A percentile compares a stretch with the other conserved stretches of the same genome.
These are phyloP conservation scores for Leccinum uliginosum DNA, from an alignment of 768 basidiomycete genomes.

Conservation along the genomic window DNA sequence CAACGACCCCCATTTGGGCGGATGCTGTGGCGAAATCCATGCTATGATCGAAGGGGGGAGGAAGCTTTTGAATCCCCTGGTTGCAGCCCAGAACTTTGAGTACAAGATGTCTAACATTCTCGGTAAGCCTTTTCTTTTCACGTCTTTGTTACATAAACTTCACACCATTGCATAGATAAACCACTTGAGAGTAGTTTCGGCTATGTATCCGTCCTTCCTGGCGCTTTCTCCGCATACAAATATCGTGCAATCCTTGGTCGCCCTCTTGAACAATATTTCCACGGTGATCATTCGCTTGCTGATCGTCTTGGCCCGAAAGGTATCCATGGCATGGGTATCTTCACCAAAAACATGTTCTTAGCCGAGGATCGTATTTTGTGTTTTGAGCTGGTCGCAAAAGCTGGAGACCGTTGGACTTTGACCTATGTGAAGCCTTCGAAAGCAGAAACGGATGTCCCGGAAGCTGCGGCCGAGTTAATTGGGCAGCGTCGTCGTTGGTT, in stretches of 20 bases:
- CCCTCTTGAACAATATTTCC: constrained; percentile 81
- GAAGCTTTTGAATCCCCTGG: constrained; percentile 86
- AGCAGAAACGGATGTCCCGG: constrained; percentile 95
- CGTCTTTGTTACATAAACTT: constrained; percentile 2
- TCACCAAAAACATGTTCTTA: constrained; percentile 90
- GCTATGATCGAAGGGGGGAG: constrained; percentile 93
- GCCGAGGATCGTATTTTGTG: constrained; percentile 97
- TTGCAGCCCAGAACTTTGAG: constrained; percentile 96
- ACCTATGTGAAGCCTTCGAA: constrained; percentile 93
- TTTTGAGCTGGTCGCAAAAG: constrained; percentile 95
- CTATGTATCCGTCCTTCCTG: constrained; percentile 92
- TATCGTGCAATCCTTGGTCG: constrained; percentile 87
- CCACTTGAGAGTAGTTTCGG: constrained; percentile 94
- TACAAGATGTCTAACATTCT: constrained; percentile 99
- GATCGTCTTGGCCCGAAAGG: constrained; percentile 91
- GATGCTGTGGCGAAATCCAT: constrained; percentile 92
- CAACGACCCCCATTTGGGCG: constrained; percentile 72
- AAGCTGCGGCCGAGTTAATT: constrained; percentile 87
- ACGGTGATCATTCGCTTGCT: constrained; percentile 84
- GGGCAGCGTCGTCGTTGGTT: constrained; percentile 95
- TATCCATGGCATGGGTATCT: constrained; percentile 95
- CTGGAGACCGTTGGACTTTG: constrained; percentile 80
- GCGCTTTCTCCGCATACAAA: constrained; percentile 95
- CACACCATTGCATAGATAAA: constrained; percentile 54
- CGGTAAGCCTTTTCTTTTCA: constrained; percentile 36